Percentiles rank a stretch among this genome's conserved stretches.
phyloP scores from a whole-genome alignment of 192 early-diverging fungal genomes.

The Chytriomyces sp. region DNA sequence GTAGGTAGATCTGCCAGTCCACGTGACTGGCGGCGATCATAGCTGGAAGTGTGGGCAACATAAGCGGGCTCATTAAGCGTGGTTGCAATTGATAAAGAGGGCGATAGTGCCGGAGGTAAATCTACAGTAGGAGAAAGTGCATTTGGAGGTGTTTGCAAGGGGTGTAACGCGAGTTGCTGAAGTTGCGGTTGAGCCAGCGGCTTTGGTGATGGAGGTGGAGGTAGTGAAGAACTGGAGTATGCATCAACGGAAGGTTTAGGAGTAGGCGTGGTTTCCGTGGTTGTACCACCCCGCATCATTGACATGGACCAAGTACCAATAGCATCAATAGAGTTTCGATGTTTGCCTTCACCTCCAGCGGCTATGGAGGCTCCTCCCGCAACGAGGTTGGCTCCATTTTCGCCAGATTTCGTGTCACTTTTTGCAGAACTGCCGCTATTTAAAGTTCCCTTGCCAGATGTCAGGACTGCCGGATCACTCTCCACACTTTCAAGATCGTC shows the following conservation, averaged over 20 bases:
- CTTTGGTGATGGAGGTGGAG: not conserved
- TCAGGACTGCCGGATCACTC: not conserved
- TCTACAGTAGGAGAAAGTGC: no score
- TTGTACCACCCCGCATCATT: not conserved
- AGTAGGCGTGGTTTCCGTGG: not conserved
- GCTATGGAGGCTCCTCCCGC: not conserved
- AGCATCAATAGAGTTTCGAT: not conserved
- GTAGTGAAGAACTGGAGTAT: no score
- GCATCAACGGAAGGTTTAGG: not conserved
- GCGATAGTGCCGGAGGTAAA: no score
- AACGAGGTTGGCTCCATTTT: not conserved
- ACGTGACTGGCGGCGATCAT: not conserved
- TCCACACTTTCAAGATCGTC: conserved; percentile 5
- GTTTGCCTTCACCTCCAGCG: not conserved
- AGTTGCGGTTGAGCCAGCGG: not conserved
- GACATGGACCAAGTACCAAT: conserved; percentile 7
- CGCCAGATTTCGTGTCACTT: not conserved
- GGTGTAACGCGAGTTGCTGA: not conserved
- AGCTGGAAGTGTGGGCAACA: not conserved
- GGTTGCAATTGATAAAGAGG: no score
- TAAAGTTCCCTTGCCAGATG: not conserved
- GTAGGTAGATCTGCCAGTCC: conserved; percentile 31
- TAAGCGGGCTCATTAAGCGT: not conserved
- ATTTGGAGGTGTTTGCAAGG: no score
- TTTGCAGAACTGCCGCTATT: not conserved